These are phyloP conservation scores for Polychaeton citri DNA, from an alignment of 2,329 filamentous ascomycete genomes.

Conservation along the genomic window DNA sequence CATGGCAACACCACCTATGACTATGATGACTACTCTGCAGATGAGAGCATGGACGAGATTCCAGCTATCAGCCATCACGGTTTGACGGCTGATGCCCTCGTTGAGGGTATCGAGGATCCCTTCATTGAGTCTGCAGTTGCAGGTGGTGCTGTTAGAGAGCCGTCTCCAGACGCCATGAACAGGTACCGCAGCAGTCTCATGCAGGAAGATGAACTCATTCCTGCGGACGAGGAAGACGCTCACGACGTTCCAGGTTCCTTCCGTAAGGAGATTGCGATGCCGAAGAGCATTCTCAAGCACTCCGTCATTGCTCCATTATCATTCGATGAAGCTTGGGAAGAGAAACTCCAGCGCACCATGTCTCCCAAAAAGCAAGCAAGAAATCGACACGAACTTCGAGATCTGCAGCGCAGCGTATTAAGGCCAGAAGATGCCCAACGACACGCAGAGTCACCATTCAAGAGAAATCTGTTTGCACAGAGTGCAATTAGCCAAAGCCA, in stretches of 20 bases:
- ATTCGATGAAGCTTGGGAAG: slow-evolving; percentile 74
- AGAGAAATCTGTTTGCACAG: slow-evolving; percentile 80
- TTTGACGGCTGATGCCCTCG: slow-evolving; percentile 15
- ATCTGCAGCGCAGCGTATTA: slow-evolving; percentile 48
- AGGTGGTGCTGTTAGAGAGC: slow-evolving; percentile 18
- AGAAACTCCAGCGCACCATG: slow-evolving; percentile 85
- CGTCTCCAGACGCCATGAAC: slow-evolving; percentile 14
- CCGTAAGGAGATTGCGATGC: slow-evolving; percentile 53
- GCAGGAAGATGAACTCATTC: slow-evolving; percentile 32
- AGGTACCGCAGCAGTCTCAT: slow-evolving; percentile 18
- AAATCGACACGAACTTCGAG: slow-evolving; percentile 60
- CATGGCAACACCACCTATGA: slow-evolving; percentile 26
- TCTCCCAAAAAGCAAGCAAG: slow-evolving; percentile 67
- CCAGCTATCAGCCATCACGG: slow-evolving; percentile 10
- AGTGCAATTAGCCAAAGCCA: slow-evolving; percentile 37
- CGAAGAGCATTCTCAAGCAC: slow-evolving; percentile 37
- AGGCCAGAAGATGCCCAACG: slow-evolving; percentile 28
- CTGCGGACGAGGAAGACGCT: slow-evolving; percentile 59
- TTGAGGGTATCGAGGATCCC: slow-evolving; percentile 11
- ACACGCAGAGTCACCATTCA: slow-evolving; percentile 39
- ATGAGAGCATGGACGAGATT: slow-evolving; percentile 30
- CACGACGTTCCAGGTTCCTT: slow-evolving; percentile 69
- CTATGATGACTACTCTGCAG: slow-evolving; percentile 34
- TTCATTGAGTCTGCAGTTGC: slow-evolving; percentile 8
- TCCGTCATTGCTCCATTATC: slow-evolving; percentile 25